phyloP scores from a whole-genome alignment of 2,329 filamentous ascomycete species.

The Thermoascus crustaceus region DNA sequence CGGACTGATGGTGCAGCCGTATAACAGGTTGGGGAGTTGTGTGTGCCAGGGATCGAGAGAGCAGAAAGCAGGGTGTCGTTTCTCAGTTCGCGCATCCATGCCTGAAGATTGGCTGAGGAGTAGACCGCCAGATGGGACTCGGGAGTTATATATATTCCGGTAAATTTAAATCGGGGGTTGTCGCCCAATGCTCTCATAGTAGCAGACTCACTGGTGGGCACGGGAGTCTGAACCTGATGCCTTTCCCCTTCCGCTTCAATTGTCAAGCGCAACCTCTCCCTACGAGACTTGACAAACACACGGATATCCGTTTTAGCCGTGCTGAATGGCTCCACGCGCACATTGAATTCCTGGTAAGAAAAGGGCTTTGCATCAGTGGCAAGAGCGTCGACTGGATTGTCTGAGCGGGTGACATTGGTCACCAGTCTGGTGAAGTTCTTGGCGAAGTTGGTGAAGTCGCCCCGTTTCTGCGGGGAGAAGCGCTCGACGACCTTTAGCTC shows the following conservation, averaged over 20 bases:
- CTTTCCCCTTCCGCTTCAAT: conserved; percentile 56
- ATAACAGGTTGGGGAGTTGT: conserved; percentile 85
- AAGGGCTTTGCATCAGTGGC: conserved; percentile 50
- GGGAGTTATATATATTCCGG: conserved; percentile 56
- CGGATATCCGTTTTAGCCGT: conserved; percentile 56
- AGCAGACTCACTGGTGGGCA: conserved; percentile 50
- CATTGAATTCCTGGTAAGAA: conserved; percentile 52
- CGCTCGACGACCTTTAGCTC: conserved; percentile 66
- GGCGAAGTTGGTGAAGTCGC: conserved; percentile 36
- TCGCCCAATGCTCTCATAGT: conserved; percentile 51
- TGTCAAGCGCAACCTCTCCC: conserved; percentile 64
- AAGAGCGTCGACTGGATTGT: conserved; percentile 38
- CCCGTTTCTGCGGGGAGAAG: conserved; percentile 49
- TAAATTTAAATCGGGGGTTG: conserved; percentile 50
- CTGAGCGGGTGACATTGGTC: conserved; percentile 35
- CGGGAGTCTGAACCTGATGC: conserved; percentile 67
- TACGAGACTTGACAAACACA: conserved; percentile 46
- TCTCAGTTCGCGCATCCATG: conserved; percentile 74
- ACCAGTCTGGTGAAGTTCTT: conserved; percentile 39
- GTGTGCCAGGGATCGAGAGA: conserved; percentile 87
- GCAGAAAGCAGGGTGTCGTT: conserved; percentile 66
- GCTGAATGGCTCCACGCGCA: conserved; percentile 61
- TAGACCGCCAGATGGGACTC: conserved; percentile 54
- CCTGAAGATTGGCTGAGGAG: conserved; percentile 59
- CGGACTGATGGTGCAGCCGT: conserved; percentile 83